A percentile compares a stretch with the other conserved stretches of the same genome.
Conservation (phyloP, 768 basidiomycete genomes). For the Leccinum sublutescens region DNA sequence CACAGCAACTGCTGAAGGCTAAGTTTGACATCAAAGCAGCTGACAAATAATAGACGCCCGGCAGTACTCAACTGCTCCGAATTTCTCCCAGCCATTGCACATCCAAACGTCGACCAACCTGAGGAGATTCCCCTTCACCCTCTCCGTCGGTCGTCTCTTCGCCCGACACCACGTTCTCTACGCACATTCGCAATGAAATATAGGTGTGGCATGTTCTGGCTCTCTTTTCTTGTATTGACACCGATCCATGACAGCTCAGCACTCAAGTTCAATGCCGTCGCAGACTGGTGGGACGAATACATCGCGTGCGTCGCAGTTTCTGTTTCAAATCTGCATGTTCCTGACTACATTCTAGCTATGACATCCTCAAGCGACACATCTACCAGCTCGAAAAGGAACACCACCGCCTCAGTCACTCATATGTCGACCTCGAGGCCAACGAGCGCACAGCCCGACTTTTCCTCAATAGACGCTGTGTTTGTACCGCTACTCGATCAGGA, state of each 20-base stretch:
- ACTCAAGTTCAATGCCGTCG: conserved; percentile 86
- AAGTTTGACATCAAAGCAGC: neutral
- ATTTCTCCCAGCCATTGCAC: conserved; percentile 8
- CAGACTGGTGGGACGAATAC: conserved; percentile 93
- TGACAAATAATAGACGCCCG: neutral
- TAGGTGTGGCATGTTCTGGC: conserved; percentile 21
- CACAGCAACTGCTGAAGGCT: too few species aligned
- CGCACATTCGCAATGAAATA: conserved; percentile 32
- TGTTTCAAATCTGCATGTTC: neutral
- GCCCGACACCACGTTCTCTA: conserved; percentile 1
- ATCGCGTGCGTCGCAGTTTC: conserved; percentile 60
- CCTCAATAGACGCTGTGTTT: too few species aligned
- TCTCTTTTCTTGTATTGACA: neutral
- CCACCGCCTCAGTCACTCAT: conserved; percentile 10
- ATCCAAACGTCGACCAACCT: conserved; percentile 3
- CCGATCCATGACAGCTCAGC: conserved; percentile 52
- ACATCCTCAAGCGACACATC: conserved; percentile 77
- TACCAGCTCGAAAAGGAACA: conserved; percentile 85
- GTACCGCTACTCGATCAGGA: too few species aligned
- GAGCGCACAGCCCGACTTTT: too few species aligned
- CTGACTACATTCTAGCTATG: conserved; percentile 54
- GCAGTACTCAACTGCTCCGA: too few species aligned
- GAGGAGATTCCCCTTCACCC: conserved; percentile 30
- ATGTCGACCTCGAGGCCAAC: too few species aligned
- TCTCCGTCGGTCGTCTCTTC: conserved; percentile 2